Percentiles rank a stretch among this genome's conserved stretches.
These are phyloP conservation scores for Termitomyces sp. DNA, from an alignment of 768 basidiomycete species.

Conservation along the genomic window DNA sequence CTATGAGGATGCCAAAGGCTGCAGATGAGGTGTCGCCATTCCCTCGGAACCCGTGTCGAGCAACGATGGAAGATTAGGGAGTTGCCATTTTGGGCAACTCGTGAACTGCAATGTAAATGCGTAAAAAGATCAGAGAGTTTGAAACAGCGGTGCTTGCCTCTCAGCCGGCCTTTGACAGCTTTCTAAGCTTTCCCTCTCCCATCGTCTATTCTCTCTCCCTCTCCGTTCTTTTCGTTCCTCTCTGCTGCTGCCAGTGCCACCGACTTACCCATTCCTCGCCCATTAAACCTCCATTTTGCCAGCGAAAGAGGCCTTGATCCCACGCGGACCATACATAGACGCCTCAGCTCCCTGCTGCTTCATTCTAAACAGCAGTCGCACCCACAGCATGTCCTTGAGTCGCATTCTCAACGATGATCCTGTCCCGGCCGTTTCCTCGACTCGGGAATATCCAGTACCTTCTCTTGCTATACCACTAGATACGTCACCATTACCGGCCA, in stretches of 20 bases:
- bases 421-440: slow-evolving; percentile 30
- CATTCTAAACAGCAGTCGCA: not conserved
- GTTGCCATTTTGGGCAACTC: slow-evolving; percentile 22
- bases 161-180: slow-evolving; percentile 18
- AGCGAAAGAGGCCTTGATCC: slow-evolving; percentile 20
- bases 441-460: slow-evolving; percentile 26
- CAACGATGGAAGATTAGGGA: slow-evolving; percentile 10
- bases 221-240: slow-evolving; percentile 13
- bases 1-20: slow-evolving; percentile 4
- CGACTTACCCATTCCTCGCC: slow-evolving; percentile 8
- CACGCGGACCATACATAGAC: slow-evolving; percentile 26
- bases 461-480: slow-evolving; percentile 18
- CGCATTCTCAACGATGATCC: slow-evolving; percentile 78
- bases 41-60: slow-evolving; percentile 8
- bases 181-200: slow-evolving; percentile 16
- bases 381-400: slow-evolving; percentile 61
- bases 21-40: not conserved
- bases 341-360: slow-evolving; percentile 5
- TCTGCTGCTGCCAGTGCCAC: not conserved
- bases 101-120: slow-evolving; percentile 26
- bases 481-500: slow-evolving; percentile 11
- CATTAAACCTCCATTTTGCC: slow-evolving; percentile 6
- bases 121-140: slow-evolving; percentile 28
- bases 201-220: slow-evolving; percentile 11
- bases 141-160: slow-evolving; percentile 23